phyloP scores from a whole-genome alignment of 805 yeast species.

The Teunomyces funiuensis region DNA sequence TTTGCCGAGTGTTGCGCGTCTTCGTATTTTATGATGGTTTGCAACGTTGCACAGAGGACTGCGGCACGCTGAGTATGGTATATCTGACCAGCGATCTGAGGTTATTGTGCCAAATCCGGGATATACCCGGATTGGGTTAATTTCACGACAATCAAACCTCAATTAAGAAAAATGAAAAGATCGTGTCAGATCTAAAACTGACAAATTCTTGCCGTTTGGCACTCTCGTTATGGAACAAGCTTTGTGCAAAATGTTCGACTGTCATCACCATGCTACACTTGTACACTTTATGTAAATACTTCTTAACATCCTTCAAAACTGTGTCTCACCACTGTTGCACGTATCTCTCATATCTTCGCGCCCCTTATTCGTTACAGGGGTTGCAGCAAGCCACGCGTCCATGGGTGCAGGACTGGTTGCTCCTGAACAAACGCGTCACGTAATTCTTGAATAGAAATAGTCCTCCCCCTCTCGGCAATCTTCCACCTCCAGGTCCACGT shows the following conservation, averaged over 20 bases:
- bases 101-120: too few relatives aligned
- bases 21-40: background rate
- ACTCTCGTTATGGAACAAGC: too few relatives aligned
- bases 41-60: background rate
- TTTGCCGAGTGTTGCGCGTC: background rate
- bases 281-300: too few relatives aligned
- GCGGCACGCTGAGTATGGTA: background rate
- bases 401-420: background rate
- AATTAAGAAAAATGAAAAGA: background rate
- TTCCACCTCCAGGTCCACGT: background rate
- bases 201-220: too few relatives aligned
- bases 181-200: background rate
- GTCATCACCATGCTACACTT: too few relatives aligned
- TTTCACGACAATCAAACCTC: background rate
- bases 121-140: background rate
- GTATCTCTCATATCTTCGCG: too few relatives aligned
- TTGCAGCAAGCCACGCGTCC: background rate
- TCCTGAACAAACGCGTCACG: slow-evolving; percentile 3
- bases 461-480: background rate
- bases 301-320: too few relatives aligned
- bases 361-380: background rate
- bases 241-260: too few relatives aligned
- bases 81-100: too few relatives aligned
- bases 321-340: too few relatives aligned
- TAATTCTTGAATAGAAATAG: background rate